Base-by-base conservation (phyloP, 106 monocot genomes). In the Dendrobium officinale region DNA sequence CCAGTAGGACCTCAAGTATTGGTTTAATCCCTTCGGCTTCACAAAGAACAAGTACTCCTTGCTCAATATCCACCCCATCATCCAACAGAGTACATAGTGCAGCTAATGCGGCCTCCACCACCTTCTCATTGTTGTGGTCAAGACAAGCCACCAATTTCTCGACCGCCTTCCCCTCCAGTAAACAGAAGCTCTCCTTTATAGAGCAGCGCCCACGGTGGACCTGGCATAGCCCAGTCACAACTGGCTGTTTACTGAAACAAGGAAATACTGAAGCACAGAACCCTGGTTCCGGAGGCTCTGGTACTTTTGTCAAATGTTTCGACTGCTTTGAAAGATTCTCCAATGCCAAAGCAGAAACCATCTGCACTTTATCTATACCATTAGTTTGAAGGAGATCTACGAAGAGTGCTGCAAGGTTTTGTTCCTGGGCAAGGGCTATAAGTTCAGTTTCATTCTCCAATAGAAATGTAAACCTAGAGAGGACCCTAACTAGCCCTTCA, bases 121-220 rank as follows among this genome's bases (percentile, higher is more conserved):
- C 89, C 72, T 91, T 91, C 80, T 89, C 93, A 67, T 93, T 96
- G 18, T 77, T 54, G 54, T 96, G 93, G 80, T 96, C 95, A 74
- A 96, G 79, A 64, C 93, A 93, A 79, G 90, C 87, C 59, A 97
- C 88, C 59, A 97, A 67, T 79, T 89, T 94, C 80, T 88, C 90
- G 1, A 97, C 92, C 43, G 87, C 89, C 16, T 80, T 92, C 58
- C 90, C 94, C 77, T 90, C 90, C 73, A 97, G 66, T 20, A 97
- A 86, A 80, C 96, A 97, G 83, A 97, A 97, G 43, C 82, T 92
- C 42, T 92, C 90, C 72, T 77, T 87, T 74, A 84, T 72, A 4
- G 94, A 97, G 72, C 96, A 97, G 44, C 92, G 41, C 20, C 96
- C 96, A 43, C 31, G 83, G 81, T 97, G 96, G 18, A 97, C 88